Evolutionary conservation across 768 basidiomycete species (phyloP).

Genomic region (Tylopilus sp.): DNA sequence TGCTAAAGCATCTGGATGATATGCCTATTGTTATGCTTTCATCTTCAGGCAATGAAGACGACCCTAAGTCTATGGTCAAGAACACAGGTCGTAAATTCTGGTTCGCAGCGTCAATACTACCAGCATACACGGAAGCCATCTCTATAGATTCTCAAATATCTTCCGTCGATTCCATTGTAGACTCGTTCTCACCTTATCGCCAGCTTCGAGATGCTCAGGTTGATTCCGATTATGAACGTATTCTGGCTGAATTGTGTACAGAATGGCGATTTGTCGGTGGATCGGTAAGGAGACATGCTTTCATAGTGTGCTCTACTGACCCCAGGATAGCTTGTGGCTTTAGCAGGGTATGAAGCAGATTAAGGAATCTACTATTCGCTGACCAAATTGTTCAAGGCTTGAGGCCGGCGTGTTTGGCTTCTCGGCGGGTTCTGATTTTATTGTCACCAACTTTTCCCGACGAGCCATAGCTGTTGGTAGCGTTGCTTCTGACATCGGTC

Average conservation of each 20-base stretch:
- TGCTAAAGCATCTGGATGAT: slow-evolving; percentile 8
- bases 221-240: slow-evolving; percentile 48
- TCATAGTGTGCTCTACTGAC: not conserved
- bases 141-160: slow-evolving; percentile 26
- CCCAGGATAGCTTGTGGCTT: slow-evolving; percentile 47
- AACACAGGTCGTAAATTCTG: slow-evolving; percentile 19
- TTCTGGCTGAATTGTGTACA: slow-evolving; percentile 45
- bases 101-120: slow-evolving; percentile 38
- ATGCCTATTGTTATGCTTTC: slow-evolving; percentile 17
- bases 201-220: slow-evolving; percentile 42
- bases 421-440: slow-evolving; percentile 49
- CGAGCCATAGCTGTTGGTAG: slow-evolving; percentile 56
- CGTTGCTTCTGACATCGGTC: slow-evolving; percentile 61
- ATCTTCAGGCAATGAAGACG: slow-evolving; percentile 15
- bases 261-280: slow-evolving; percentile 72
- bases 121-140: slow-evolving; percentile 43
- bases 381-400: slow-evolving; percentile 25
- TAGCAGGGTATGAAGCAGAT: slow-evolving; percentile 47
- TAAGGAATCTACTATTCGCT: not conserved
- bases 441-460: slow-evolving; percentile 43
- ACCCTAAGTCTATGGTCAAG: not conserved
- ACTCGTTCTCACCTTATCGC: slow-evolving; percentile 53
- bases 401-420: slow-evolving; percentile 65
- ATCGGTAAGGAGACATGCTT: slow-evolving; percentile 38
- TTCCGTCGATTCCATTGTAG: slow-evolving; percentile 38